These are phyloP conservation scores for Rosellinia necatrix DNA, from an alignment of 2,329 filamentous ascomycete genomes.

Conservation along the genomic window DNA sequence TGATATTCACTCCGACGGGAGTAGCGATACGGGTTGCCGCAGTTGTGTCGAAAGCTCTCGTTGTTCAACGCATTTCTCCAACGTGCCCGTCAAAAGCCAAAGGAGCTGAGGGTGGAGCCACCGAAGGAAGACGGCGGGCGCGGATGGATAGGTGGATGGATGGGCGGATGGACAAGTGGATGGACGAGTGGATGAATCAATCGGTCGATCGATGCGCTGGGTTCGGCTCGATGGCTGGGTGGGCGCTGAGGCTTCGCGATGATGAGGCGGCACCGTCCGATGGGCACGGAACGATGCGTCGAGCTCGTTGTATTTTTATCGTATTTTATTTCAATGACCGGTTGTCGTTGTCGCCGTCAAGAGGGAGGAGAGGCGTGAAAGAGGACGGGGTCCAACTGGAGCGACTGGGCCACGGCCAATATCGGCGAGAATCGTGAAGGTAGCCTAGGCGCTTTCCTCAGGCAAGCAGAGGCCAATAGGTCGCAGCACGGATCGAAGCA, in stretches of 20 bases:
- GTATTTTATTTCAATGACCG: no score
- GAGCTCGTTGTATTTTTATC: no score
- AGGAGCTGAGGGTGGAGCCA: conserved; percentile 12
- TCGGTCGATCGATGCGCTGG: conserved; percentile 2
- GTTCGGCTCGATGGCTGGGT: not conserved
- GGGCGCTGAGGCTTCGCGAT: not conserved
- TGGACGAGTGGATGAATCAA: no score
- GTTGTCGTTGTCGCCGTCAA: conserved; percentile 4
- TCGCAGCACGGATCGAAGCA: not conserved
- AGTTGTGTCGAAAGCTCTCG: conserved; percentile 8
- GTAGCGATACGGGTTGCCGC: conserved; percentile 4
- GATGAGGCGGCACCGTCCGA: no score
- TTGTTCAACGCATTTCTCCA: conserved; percentile 17
- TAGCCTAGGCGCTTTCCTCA: no score
- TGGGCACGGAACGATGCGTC: not conserved
- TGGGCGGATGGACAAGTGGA: no score
- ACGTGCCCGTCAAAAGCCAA: not conserved
- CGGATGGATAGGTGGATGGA: not conserved
- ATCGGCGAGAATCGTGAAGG: conserved; percentile 16
- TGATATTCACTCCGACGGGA: not conserved
- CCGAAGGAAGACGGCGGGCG: not conserved
- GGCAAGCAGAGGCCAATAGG: conserved; percentile 12
- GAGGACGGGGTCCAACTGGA: conserved; percentile 5
- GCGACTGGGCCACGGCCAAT: conserved; percentile 21
- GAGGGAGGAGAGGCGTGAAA: not conserved